Percentiles rank a stretch among this genome's conserved stretches.
phyloP scores from a whole-genome alignment of 2,329 filamentous ascomycete species.

The Chaetomium olivaceum region DNA sequence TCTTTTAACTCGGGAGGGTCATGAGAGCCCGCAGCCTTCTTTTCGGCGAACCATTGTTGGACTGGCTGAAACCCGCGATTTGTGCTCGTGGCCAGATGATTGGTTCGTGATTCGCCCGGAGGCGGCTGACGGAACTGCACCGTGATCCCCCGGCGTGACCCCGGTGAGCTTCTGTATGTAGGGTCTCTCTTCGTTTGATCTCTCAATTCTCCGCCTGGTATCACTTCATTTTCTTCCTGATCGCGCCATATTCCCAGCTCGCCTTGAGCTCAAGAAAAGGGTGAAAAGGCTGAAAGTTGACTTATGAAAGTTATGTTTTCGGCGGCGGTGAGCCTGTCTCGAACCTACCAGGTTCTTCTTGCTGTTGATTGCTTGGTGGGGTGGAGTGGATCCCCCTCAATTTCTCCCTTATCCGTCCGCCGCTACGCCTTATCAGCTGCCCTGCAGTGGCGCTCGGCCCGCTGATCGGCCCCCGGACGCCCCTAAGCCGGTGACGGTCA shows the following conservation, averaged over 20 bases:
- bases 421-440: conserved; percentile 9
- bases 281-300: neutral
- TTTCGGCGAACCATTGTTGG: conserved; percentile 9
- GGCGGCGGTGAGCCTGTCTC: neutral
- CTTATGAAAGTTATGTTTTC: neutral
- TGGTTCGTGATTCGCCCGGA: conserved; percentile 28
- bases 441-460: conserved; percentile 9
- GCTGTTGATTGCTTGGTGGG: conserved; percentile 6
- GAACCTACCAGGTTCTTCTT: neutral
- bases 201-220: neutral
- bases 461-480: conserved; percentile 14
- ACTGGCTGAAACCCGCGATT: conserved; percentile 14
- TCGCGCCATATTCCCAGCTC: neutral
- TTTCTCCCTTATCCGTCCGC: conserved; percentile 12
- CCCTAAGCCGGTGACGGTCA: conserved; percentile 5
- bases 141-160: neutral
- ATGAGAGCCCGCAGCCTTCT: neutral
- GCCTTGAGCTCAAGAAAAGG: neutral
- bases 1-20: neutral
- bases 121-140: neutral
- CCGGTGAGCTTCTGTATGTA: neutral
- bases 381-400: conserved; percentile 2
- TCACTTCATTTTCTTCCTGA: neutral
- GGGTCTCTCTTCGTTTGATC: neutral
- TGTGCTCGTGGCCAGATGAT: conserved; percentile 29